A percentile compares a stretch with the other conserved stretches of the same genome.
These are phyloP conservation scores for Coemansia sp. DNA, from an alignment of 192 early-diverging fungal species.

Conservation along the genomic window DNA sequence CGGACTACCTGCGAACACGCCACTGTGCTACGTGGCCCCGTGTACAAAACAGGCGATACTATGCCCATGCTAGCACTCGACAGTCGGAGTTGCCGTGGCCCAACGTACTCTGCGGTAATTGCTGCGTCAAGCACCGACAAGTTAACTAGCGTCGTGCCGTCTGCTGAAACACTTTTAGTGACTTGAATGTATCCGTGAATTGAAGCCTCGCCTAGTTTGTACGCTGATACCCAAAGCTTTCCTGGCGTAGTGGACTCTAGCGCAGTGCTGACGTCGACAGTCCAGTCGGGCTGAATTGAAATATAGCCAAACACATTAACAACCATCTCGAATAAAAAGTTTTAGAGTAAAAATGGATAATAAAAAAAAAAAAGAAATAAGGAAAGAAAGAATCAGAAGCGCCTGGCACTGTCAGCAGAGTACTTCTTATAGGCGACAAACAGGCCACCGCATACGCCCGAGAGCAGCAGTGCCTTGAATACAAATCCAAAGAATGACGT, in stretches of 20 bases:
- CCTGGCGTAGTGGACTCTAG: slow-evolving; percentile 11
- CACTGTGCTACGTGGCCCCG: slow-evolving; percentile 22
- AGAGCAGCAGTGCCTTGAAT: slow-evolving; percentile 47
- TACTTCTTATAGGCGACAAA: slow-evolving; percentile 55
- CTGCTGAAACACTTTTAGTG: not conserved
- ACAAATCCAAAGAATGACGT: slow-evolving; percentile 31
- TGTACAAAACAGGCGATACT: slow-evolving; percentile 15
- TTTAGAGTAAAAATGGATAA: slow-evolving; percentile 1
- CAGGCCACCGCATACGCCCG: slow-evolving; percentile 42
- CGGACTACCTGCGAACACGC: slow-evolving; percentile 33
- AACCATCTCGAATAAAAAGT: slow-evolving; percentile 20
- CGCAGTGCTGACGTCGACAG: slow-evolving; percentile 41
- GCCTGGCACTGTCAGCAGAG: slow-evolving; percentile 45
- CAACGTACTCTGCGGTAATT: slow-evolving; percentile 25
- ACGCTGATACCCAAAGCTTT: slow-evolving; percentile 54
- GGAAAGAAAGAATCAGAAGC: slow-evolving; percentile 33
- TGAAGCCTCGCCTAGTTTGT: slow-evolving; percentile 27
- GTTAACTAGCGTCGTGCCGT: slow-evolving; percentile 11
- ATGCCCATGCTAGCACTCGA: slow-evolving; percentile 17
- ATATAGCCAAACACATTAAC: slow-evolving; percentile 41
- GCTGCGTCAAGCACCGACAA: not conserved
- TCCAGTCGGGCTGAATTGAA: slow-evolving; percentile 56
- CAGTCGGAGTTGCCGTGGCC: slow-evolving; percentile 31
- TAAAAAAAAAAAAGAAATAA: not conserved
- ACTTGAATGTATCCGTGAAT: slow-evolving; percentile 34